Evolutionary conservation across 495 filamentous ascomycete genomes (phyloP).

Genomic region (Aspergillus kassunensis): DNA sequence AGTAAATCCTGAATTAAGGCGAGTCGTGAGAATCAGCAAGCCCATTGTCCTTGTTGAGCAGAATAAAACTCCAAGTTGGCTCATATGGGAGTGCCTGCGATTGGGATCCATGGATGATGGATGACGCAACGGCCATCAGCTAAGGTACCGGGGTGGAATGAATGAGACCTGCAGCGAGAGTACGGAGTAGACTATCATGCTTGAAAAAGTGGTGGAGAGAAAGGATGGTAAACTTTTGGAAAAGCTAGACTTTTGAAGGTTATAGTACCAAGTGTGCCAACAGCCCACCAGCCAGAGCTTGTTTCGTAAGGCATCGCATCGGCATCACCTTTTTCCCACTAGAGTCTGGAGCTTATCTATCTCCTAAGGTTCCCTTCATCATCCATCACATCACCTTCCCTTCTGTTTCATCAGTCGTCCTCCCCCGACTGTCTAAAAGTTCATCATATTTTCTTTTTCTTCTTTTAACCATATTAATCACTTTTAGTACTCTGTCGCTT

Average conservation of each 20-base stretch:
- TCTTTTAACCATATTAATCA: slow-evolving; percentile 14
- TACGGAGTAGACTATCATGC: too few species aligned
- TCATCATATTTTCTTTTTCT: slow-evolving; percentile 10
- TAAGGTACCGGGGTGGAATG: too few species aligned
- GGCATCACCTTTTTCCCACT: slow-evolving; percentile 24
- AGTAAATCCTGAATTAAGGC: neutral
- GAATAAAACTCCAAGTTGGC: too few species aligned
- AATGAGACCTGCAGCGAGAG: too few species aligned
- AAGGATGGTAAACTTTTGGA: too few species aligned
- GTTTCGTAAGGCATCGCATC: slow-evolving; percentile 7
- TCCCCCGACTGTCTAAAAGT: slow-evolving; percentile 13
- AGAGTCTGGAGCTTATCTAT: slow-evolving; percentile 15
- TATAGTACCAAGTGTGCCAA: too few species aligned
- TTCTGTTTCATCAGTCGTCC: too few species aligned
- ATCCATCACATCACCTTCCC: neutral
- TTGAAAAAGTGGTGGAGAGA: too few species aligned
- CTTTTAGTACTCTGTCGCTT: slow-evolving; percentile 5
- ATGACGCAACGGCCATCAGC: too few species aligned
- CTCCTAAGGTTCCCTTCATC: neutral
- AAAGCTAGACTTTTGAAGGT: too few species aligned
- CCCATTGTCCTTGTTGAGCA: too few species aligned
- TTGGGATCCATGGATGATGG: neutral
- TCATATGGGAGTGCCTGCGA: too few species aligned
- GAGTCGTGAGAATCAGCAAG: neutral
- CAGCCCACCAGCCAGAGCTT: slow-evolving; percentile 1